These are phyloP conservation scores for Harringtonia aguacate DNA, from an alignment of 2,329 filamentous ascomycete species.

Conservation along the genomic window DNA sequence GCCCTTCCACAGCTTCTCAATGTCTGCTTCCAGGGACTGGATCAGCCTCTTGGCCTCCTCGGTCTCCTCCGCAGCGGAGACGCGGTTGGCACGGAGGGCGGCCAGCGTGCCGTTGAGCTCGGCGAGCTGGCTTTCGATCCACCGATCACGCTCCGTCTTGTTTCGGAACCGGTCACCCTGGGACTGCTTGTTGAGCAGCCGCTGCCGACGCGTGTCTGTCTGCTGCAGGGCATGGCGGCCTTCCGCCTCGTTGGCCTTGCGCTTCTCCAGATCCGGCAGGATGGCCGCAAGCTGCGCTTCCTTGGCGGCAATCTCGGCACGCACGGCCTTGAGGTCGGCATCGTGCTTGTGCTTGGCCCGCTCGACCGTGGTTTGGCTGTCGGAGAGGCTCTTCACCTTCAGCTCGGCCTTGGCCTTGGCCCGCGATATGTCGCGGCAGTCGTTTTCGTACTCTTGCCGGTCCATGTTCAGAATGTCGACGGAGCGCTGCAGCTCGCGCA, in stretches of 20 bases:
- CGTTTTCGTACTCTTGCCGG: slow-evolving; percentile 77
- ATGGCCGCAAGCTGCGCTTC: slow-evolving; percentile 66
- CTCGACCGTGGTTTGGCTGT: slow-evolving; percentile 70
- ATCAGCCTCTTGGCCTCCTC: slow-evolving; percentile 15
- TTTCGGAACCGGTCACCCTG: slow-evolving; percentile 78
- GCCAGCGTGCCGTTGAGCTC: slow-evolving; percentile 68
- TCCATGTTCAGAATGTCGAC: slow-evolving; percentile 79
- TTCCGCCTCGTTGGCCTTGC: slow-evolving; percentile 61
- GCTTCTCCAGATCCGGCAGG: slow-evolving; percentile 65
- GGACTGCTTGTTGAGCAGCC: slow-evolving; percentile 86
- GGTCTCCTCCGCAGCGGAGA: slow-evolving; percentile 79
- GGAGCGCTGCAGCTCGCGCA: slow-evolving; percentile 69
- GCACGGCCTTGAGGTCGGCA: slow-evolving; percentile 59
- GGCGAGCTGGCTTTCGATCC: slow-evolving; percentile 68
- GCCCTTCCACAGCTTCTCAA: slow-evolving; percentile 61
- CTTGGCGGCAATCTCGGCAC: slow-evolving; percentile 61
- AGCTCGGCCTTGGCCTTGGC: slow-evolving; percentile 77
- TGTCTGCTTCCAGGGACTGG: slow-evolving; percentile 55
- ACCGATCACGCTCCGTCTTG: slow-evolving; percentile 80
- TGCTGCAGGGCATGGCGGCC: slow-evolving; percentile 63
- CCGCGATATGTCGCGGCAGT: slow-evolving; percentile 73
- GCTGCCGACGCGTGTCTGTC: slow-evolving; percentile 62
- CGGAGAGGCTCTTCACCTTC: slow-evolving; percentile 69
- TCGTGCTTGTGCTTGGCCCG: slow-evolving; percentile 62
- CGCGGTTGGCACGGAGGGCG: slow-evolving; percentile 71